Evolutionary conservation across 495 filamentous ascomycete species (phyloP).

Genomic region (Evansstolkia leycettana): DNA sequence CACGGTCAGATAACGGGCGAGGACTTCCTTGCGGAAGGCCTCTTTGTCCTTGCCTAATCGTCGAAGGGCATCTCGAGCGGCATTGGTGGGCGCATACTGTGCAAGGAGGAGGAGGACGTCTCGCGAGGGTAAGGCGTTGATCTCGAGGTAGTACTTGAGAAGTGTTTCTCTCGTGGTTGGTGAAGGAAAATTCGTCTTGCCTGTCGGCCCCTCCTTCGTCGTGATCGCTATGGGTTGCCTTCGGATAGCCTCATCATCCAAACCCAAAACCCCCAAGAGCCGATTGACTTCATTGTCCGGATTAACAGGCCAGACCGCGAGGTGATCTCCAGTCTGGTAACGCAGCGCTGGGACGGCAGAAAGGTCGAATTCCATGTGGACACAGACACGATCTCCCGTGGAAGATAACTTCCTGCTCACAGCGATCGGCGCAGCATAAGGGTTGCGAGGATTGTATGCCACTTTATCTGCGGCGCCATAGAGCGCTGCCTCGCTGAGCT

Average conservation of each 20-base stretch:
- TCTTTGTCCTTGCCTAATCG: conserved; percentile 22
- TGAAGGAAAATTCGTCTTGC: conserved; percentile 26
- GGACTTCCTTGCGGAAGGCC: conserved; percentile 18
- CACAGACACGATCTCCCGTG: conserved; percentile 12
- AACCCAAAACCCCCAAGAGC: conserved; percentile 9
- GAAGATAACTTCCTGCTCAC: conserved; percentile 14
- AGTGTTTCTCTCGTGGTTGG: conserved; percentile 28
- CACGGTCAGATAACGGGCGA: conserved; percentile 26
- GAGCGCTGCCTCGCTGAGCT: conserved; percentile 6
- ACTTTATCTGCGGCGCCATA: conserved; percentile 3
- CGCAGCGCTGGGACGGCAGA: conserved; percentile 25
- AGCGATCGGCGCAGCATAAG: conserved; percentile 4
- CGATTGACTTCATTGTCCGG: conserved; percentile 26
- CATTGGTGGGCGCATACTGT: conserved; percentile 28
- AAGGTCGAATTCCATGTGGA: conserved; percentile 27
- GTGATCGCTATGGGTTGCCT: no score
- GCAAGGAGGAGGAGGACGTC: conserved; percentile 29
- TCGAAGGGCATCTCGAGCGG: conserved; percentile 21
- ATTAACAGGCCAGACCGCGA: conserved; percentile 54
- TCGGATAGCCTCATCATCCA: conserved; percentile 3
- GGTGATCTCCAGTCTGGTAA: conserved; percentile 55
- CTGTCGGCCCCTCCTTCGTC: no score
- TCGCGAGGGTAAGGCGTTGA: conserved; percentile 33
- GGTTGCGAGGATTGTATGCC: background rate
- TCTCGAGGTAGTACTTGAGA: conserved; percentile 38